Evolutionary conservation across 306 rosid species (phyloP), one percentile per base, ranked within the genome.

Genomic region (Spatholobus suberectus): DNA sequence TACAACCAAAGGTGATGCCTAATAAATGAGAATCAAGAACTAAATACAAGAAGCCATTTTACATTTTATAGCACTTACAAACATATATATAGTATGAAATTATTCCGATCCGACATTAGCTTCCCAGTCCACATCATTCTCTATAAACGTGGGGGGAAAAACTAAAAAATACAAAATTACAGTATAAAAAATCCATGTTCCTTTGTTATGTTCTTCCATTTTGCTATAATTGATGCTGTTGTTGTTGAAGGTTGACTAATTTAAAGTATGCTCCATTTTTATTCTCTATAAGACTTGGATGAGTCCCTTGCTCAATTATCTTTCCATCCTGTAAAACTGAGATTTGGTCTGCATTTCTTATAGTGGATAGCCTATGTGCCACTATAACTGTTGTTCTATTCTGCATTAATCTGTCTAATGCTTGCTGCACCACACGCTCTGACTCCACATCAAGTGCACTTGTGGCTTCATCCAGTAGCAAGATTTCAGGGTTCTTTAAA

Each of bases 271-370:
- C 79, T 85, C 98, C 99, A 85, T 73, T 88, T 73, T 43, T 88
- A 84, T 93, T 92, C 62, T 92, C 99, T 62, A 72, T n/a, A 18
- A 96, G 98, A 78, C 84, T 70, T 57, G 91, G 88, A 84, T 93
- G 99, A 58, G 86, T 89, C 35, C 98, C 99, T 86, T 93, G 99
- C 87, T 96, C 99, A 35, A 93, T 89, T 34, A 96, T 96, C 92
- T 86, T 96, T 5, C 99, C 98, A 61, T 89, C 90, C 66, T 96
- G 97, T 18, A 96, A 85, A 79, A 96, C 97, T 49, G 99, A 93
- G 73, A 93, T 96, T 85, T 91, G 92, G 81, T 96, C 96, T 46
- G 98, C 94, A 81, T 96, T 91, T 70, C 92, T 87, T 81, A 96
- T 96, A 1, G 99, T 96, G 34, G 98, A 93, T 47, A 96, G 82